Evolutionary conservation across 2,329 filamentous ascomycete genomes (phyloP).

Genomic region (Xylariaceae sp.): DNA sequence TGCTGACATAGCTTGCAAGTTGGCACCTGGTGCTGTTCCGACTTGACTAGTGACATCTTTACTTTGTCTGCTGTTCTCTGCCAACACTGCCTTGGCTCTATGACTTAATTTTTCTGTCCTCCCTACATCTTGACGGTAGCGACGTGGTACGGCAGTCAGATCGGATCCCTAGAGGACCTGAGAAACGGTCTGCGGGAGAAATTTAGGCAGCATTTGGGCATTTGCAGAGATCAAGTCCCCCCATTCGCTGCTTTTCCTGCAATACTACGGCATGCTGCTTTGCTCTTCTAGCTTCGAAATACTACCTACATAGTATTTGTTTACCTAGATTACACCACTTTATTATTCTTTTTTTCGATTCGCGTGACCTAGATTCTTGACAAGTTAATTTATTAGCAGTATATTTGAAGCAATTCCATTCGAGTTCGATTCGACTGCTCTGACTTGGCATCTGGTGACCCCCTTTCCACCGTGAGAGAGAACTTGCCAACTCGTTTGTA

Average conservation of each 20-base stretch:
- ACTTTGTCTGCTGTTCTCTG: constrained; percentile 12
- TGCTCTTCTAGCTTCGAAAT: constrained; percentile 7
- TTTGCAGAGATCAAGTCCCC: neutral
- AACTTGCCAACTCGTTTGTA: too few species aligned
- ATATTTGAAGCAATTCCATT: neutral
- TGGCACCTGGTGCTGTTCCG: constrained; percentile 17
- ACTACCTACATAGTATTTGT: constrained; percentile 12
- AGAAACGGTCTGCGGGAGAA: constrained; percentile 4
- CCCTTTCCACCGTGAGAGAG: too few species aligned
- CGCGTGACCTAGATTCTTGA: constrained; percentile 4
- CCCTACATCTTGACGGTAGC: constrained; percentile 4
- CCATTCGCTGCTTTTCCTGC: constrained; percentile 2
- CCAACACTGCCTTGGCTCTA: constrained; percentile 10
- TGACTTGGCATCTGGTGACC: too few species aligned
- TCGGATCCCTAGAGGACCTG: constrained; percentile 9
- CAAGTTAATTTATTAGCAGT: neutral
- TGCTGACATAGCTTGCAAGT: constrained; percentile 13
- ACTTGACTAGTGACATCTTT: constrained; percentile 15
- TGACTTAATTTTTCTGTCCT: constrained; percentile 15
- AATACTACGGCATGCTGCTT: constrained; percentile 1
- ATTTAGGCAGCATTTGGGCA: constrained; percentile 1
- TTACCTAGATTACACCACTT: constrained; percentile 8
- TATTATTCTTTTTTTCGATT: constrained; percentile 7
- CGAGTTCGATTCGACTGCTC: neutral
- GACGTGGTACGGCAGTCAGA: constrained; percentile 4